Evolutionary conservation across 768 basidiomycete species (phyloP).

Genomic region (Coprinellus micaceus): DNA sequence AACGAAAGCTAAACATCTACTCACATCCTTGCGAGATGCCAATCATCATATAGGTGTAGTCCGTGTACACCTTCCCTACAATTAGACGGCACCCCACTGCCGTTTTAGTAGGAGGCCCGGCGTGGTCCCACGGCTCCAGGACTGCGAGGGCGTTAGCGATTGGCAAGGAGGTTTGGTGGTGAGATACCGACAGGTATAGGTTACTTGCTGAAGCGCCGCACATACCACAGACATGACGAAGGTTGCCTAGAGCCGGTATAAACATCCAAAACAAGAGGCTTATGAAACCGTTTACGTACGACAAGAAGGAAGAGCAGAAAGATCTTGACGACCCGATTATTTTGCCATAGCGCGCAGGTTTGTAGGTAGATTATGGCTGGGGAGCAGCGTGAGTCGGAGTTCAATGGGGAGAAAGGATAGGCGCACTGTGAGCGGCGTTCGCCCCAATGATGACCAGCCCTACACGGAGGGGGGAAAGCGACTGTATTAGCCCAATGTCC

Average conservation of each 20-base stretch:
- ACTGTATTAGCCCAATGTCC: background rate
- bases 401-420: background rate
- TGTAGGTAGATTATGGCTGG: slow-evolving; percentile 5
- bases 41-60: slow-evolving; percentile 1
- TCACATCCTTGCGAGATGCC: slow-evolving; percentile 6
- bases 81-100: background rate
- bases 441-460: background rate
- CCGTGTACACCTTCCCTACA: background rate
- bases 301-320: background rate
- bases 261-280: no score
- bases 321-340: background rate
- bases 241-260: background rate
- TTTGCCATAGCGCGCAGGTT: slow-evolving; percentile 6
- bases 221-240: background rate
- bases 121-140: background rate
- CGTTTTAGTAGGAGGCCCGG: background rate
- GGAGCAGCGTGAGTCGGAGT: background rate
- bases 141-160: background rate
- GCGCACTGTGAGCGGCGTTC: slow-evolving; percentile 3
- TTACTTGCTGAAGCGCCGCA: background rate
- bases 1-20: background rate
- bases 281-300: slow-evolving; percentile 1
- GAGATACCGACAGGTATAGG: background rate
- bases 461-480: background rate
- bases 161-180: background rate